Evolutionary conservation across 2,329 filamentous ascomycete genomes (phyloP).

Genomic region (Hypoxylon sp.): DNA sequence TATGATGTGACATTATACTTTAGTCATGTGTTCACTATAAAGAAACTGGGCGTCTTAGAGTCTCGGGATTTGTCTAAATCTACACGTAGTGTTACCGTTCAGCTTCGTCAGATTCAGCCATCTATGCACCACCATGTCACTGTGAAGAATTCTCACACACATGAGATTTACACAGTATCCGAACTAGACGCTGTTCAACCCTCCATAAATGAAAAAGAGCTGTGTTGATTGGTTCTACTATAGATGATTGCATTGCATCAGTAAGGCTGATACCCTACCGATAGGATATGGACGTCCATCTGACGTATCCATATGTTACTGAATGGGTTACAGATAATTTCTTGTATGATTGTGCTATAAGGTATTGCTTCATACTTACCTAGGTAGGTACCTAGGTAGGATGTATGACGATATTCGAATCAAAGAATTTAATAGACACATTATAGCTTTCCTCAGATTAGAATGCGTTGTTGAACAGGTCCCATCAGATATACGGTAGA

Average conservation of each 20-base stretch:
- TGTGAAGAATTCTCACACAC: neutral
- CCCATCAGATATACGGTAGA: too few relatives aligned
- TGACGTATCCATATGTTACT: neutral
- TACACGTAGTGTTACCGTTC: neutral
- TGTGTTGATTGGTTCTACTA: slow-evolving; percentile 22
- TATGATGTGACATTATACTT: neutral
- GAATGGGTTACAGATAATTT: neutral
- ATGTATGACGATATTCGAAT: neutral
- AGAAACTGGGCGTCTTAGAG: neutral
- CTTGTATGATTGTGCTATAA: neutral
- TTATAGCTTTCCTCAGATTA: too few relatives aligned
- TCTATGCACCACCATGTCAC: neutral
- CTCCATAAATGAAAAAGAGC: slow-evolving; percentile 11
- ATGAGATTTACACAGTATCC: slow-evolving; percentile 26
- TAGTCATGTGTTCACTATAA: slow-evolving; percentile 6
- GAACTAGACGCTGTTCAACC: slow-evolving; percentile 11
- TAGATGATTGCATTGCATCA: slow-evolving; percentile 21
- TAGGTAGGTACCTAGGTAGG: neutral
- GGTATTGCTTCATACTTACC: neutral
- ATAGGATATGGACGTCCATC: slow-evolving; percentile 26
- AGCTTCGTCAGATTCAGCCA: neutral
- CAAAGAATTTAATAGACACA: neutral
- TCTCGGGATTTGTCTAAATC: slow-evolving; percentile 8
- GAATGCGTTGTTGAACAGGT: too few relatives aligned
- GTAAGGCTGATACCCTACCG: slow-evolving; percentile 38